phyloP scores from a whole-genome alignment of 2,329 filamentous ascomycete species.

The Scleromitrula shiraiana region DNA sequence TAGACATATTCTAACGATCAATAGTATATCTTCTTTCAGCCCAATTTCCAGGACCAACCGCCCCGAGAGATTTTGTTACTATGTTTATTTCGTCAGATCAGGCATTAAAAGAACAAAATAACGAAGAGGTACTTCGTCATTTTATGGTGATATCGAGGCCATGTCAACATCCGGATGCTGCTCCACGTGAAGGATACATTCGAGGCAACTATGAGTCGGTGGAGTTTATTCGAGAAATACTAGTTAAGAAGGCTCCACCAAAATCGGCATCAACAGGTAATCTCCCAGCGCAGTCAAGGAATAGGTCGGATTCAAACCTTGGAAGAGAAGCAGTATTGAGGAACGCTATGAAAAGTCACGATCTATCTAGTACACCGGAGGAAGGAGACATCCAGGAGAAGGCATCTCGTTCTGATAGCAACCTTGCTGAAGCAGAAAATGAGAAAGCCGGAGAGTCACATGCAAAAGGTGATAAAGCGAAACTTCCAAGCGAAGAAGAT shows the following conservation, averaged over 20 bases:
- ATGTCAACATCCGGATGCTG: constrained; percentile 66
- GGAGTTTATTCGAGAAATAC: constrained; percentile 81
- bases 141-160: constrained; percentile 87
- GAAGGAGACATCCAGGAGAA: constrained; percentile 4
- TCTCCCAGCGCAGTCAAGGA: constrained; percentile 30
- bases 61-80: constrained; percentile 81
- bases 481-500: constrained; percentile 30
- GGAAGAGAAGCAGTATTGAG: constrained; percentile 38
- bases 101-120: constrained; percentile 16
- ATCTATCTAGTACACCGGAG: constrained; percentile 10
- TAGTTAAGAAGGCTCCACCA: constrained; percentile 36
- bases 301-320: constrained; percentile 26
- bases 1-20: constrained; percentile 7
- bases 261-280: constrained; percentile 40
- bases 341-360: constrained; percentile 30
- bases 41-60: constrained; percentile 82
- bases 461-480: constrained; percentile 31
- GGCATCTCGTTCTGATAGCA: constrained; percentile 14
- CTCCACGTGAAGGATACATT: constrained; percentile 63
- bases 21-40: constrained; percentile 78
- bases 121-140: constrained; percentile 47
- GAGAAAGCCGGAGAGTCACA: constrained; percentile 33
- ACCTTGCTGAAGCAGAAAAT: constrained; percentile 17
- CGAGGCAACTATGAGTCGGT: constrained; percentile 85
- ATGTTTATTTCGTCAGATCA: constrained; percentile 59